Percentiles rank a stretch among this genome's conserved stretches.
Evolutionary conservation across 306 rosid species (phyloP).

Genomic region (Castanea sativa): DNA sequence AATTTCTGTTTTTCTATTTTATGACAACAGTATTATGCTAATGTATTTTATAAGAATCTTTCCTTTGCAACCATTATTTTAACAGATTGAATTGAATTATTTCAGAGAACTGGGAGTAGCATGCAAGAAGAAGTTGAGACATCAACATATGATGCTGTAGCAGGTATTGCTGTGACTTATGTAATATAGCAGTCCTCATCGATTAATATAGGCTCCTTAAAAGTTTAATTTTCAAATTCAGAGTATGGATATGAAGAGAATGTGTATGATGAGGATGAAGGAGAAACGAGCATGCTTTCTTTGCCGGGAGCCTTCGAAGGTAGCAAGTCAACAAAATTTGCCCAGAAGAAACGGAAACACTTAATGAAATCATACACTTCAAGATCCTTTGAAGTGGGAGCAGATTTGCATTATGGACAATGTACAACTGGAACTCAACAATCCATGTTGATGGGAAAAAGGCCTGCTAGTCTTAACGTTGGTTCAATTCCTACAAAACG

Average conservation of each 20-base stretch:
- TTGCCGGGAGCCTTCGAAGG: slow-evolving; percentile 65
- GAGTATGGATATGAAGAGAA: slow-evolving; percentile 62
- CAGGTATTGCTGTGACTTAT: slow-evolving; percentile 51
- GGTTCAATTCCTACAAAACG: slow-evolving; percentile 85
- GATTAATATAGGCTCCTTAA: slow-evolving; percentile 23
- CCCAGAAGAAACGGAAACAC: slow-evolving; percentile 59
- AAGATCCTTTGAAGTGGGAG: slow-evolving; percentile 59
- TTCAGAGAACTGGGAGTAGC: slow-evolving; percentile 72
- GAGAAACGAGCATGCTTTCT: slow-evolving; percentile 59
- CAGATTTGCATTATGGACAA: slow-evolving; percentile 65
- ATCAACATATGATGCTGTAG: slow-evolving; percentile 62
- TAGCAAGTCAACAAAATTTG: slow-evolving; percentile 47
- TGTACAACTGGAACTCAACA: slow-evolving; percentile 60
- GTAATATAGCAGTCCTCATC: slow-evolving; percentile 24
- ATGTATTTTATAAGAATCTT: not conserved
- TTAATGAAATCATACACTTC: slow-evolving; percentile 43
- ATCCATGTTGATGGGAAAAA: slow-evolving; percentile 54
- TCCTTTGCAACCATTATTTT: not conserved
- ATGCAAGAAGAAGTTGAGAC: slow-evolving; percentile 91
- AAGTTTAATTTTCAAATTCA: slow-evolving; percentile 22
- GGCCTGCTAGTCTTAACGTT: slow-evolving; percentile 73
- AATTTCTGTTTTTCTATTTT: not conserved
- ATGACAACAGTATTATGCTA: not conserved
- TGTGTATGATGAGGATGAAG: slow-evolving; percentile 82
- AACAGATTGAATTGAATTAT: slow-evolving; percentile 18